Evolutionary conservation across 108 stramenopile genomes (phyloP).

Genomic region (Skeletonema costatum): DNA sequence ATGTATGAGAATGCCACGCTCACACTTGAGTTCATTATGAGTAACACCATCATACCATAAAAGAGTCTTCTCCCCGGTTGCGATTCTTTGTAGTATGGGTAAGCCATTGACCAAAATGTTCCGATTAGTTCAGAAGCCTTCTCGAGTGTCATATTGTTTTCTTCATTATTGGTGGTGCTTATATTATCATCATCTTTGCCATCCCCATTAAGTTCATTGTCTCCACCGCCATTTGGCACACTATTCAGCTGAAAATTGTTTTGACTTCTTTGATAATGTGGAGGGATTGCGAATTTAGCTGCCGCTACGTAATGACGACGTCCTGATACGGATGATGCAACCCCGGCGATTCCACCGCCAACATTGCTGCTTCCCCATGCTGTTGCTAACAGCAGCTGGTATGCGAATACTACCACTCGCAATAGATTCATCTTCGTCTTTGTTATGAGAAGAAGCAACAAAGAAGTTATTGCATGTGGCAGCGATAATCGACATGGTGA

Average conservation of each 20-base stretch:
- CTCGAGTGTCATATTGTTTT: conserved; percentile 17
- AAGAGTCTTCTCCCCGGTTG: conserved; percentile 74
- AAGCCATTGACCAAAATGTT: conserved; percentile 83
- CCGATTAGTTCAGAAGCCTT: conserved; percentile 36
- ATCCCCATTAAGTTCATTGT: conserved; percentile 1
- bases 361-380: conserved; percentile 2
- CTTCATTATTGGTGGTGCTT: neutral
- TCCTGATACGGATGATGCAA: neutral
- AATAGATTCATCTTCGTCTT: neutral
- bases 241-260: neutral
- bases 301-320: neutral
- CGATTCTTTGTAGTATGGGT: conserved; percentile 88
- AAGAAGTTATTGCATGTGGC: neutral
- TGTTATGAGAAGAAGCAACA: neutral
- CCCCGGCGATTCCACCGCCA: neutral
- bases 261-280: neutral
- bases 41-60: conserved; percentile 78
- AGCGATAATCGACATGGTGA: no score
- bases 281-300: neutral
- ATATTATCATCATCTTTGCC: neutral
- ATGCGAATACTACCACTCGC: neutral
- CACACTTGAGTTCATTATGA: conserved; percentile 84
- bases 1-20: conserved; percentile 90
- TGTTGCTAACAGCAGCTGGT: neutral
- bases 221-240: neutral